Percentiles rank a stretch among this genome's conserved stretches.
Evolutionary conservation across 352 stramenopile genomes (phyloP).

Genomic region (Globisporangium cederbergense): DNA sequence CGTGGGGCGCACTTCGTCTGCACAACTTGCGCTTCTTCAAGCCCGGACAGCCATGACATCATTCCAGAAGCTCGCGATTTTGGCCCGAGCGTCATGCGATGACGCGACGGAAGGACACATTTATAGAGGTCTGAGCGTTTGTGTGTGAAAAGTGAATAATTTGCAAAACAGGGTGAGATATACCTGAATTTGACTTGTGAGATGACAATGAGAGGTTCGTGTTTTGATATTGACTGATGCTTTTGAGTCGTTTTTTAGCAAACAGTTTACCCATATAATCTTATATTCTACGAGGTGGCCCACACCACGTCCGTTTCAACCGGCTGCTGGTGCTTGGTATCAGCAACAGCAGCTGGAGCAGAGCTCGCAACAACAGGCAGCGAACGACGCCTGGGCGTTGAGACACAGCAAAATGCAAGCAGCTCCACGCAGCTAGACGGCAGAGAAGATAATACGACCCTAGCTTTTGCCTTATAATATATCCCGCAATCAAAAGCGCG

Average conservation of each 20-base stretch:
- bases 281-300: background rate
- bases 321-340: background rate
- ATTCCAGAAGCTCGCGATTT: conserved; percentile 7
- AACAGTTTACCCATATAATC: background rate
- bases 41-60: conserved; percentile 19
- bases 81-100: conserved; percentile 22
- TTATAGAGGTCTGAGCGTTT: conserved; percentile 10
- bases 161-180: background rate
- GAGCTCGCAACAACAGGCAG: no score
- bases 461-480: no score
- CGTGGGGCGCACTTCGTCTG: conserved; percentile 1
- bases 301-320: background rate
- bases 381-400: background rate
- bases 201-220: no score
- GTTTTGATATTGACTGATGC: no score
- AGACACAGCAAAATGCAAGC: background rate
- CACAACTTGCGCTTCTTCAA: conserved; percentile 4
- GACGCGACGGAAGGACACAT: conserved; percentile 18
- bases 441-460: no score
- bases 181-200: background rate
- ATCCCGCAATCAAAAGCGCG: no score
- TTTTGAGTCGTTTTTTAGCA: background rate
- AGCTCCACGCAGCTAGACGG: no score
- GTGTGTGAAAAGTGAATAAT: background rate
- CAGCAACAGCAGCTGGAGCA: background rate